Percentiles rank a stretch among this genome's conserved stretches.
Evolutionary conservation across 2,329 filamentous ascomycete species (phyloP).

Genomic region (Botryotinia calthae): DNA sequence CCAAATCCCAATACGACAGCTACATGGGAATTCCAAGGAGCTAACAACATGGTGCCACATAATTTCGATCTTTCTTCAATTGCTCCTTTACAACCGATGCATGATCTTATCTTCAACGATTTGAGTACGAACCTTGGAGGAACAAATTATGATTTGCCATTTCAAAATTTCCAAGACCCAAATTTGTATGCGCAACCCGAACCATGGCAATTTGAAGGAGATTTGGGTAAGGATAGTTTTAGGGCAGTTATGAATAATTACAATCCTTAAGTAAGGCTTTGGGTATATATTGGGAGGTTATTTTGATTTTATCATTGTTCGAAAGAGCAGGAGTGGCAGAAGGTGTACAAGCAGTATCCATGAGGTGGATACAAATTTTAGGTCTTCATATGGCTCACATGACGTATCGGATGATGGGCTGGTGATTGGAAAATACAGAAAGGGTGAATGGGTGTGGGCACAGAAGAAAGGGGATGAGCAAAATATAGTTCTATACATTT

Average conservation of each 20-base stretch:
- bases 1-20: slow-evolving; percentile 14
- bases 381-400: background rate
- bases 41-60: slow-evolving; percentile 9
- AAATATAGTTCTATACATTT: background rate
- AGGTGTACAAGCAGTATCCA: background rate
- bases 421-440: background rate
- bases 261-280: slow-evolving; percentile 19
- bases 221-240: slow-evolving; percentile 54
- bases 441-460: background rate
- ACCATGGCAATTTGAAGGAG: slow-evolving; percentile 53
- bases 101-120: slow-evolving; percentile 57
- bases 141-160: slow-evolving; percentile 11
- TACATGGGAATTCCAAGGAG: slow-evolving; percentile 26
- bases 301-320: background rate
- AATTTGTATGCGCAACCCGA: slow-evolving; percentile 18
- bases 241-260: slow-evolving; percentile 55
- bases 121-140: slow-evolving; percentile 35
- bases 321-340: background rate
- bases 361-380: background rate
- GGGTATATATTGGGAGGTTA: background rate
- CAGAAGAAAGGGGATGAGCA: background rate
- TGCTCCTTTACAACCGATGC: slow-evolving; percentile 55
- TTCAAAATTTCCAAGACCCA: slow-evolving; percentile 16
- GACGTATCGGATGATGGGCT: background rate
- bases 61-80: slow-evolving; percentile 50